A percentile compares a stretch with the other conserved stretches of the same genome.
Evolutionary conservation across 164 flowering plant genomes (phyloP).

Genomic region (Macadamia integrifolia): DNA sequence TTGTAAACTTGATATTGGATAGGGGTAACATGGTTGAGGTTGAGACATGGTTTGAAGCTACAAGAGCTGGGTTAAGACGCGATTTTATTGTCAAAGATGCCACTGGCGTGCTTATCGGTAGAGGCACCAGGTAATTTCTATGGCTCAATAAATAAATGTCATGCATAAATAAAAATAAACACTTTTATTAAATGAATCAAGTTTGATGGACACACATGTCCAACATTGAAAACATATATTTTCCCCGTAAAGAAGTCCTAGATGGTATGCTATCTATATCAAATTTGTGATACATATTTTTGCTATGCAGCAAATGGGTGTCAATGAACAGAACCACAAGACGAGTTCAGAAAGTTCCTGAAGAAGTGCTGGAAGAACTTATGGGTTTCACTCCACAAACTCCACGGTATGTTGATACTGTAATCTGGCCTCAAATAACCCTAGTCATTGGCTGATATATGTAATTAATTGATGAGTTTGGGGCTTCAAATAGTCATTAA

Average conservation of each 20-base stretch:
- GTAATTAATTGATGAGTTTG: no score
- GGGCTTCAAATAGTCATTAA: no score
- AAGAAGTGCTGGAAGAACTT: conserved; percentile 80
- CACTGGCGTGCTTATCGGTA: conserved; percentile 78
- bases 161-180: no score
- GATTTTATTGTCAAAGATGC: conserved; percentile 94
- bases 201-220: no score
- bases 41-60: conserved; percentile 96
- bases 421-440: not conserved
- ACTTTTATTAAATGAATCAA: no score
- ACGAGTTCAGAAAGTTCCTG: conserved; percentile 80
- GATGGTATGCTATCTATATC: not conserved
- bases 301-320: conserved; percentile 73
- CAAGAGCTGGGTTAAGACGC: conserved; percentile 89
- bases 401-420: conserved; percentile 39
- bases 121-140: conserved; percentile 79
- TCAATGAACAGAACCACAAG: conserved; percentile 83
- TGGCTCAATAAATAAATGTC: no score
- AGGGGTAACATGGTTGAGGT: conserved; percentile 98
- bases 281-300: conserved; percentile 8
- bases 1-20: conserved; percentile 5
- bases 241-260: no score
- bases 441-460: no score
- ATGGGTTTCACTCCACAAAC: conserved; percentile 56
- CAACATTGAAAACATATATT: no score